Conservation (phyloP, 768 basidiomycete genomes). For the Tylopilus rubrobrunneus region DNA sequence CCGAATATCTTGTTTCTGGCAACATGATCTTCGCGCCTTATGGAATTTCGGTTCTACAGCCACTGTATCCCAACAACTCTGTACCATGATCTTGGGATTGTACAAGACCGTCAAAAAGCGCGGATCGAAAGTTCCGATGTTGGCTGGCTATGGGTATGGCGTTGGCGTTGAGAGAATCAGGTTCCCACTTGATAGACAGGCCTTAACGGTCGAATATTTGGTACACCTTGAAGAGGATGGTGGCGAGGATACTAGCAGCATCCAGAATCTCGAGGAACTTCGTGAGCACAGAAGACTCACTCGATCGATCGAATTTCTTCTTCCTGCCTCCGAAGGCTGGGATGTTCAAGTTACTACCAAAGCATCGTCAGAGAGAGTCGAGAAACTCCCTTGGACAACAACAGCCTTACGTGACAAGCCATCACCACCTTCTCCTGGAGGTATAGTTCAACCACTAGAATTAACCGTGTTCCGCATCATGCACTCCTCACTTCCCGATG, state of each 20-base stretch:
- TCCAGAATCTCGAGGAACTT: constrained; percentile 59
- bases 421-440: constrained; percentile 24
- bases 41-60: constrained; percentile 75
- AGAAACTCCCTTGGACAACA: constrained; percentile 70
- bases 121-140: constrained; percentile 67
- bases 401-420: constrained; percentile 48
- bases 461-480: constrained; percentile 60
- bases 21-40: constrained; percentile 84
- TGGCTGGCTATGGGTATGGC: constrained; percentile 76
- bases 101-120: constrained; percentile 78
- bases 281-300: constrained; percentile 69
- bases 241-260: constrained; percentile 15
- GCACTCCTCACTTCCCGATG: constrained; percentile 67
- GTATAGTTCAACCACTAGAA: constrained; percentile 40
- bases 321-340: constrained; percentile 80
- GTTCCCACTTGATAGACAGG: constrained; percentile 80
- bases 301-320: constrained; percentile 74
- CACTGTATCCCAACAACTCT: constrained; percentile 72
- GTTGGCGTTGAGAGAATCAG: constrained; percentile 74
- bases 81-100: constrained; percentile 79
- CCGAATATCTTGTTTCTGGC: constrained; percentile 91
- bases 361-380: constrained; percentile 69
- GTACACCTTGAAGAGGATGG: constrained; percentile 64
- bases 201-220: constrained; percentile 78
- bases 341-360: constrained; percentile 77